These are phyloP conservation scores for Phytophthora sojae DNA, from an alignment of 352 stramenopile genomes.

Conservation along the genomic window DNA sequence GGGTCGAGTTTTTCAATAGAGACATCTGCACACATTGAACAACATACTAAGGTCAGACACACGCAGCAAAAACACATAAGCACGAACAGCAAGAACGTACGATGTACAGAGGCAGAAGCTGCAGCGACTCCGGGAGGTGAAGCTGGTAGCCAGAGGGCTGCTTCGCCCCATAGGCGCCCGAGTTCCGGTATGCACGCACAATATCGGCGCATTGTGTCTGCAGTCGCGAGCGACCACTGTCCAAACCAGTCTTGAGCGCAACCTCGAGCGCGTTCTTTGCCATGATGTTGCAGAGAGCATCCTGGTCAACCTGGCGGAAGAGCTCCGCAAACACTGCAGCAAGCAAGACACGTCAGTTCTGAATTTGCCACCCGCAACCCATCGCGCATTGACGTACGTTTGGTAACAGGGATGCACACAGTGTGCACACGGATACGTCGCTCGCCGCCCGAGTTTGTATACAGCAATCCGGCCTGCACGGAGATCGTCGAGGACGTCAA, in stretches of 20 bases:
- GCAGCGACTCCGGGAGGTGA: constrained; percentile 91
- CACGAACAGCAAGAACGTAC: constrained; percentile 50
- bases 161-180: constrained; percentile 74
- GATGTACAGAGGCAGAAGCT: constrained; percentile 96
- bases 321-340: constrained; percentile 88
- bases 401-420: constrained; percentile 94
- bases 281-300: constrained; percentile 95
- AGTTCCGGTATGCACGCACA: constrained; percentile 91
- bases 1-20: constrained; percentile 97
- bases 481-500: constrained; percentile 95
- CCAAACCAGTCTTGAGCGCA: constrained; percentile 94
- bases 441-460: constrained; percentile 97
- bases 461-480: constrained; percentile 97
- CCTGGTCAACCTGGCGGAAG: constrained; percentile 93
- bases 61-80: constrained; percentile 2
- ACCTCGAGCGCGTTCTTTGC: constrained; percentile 96
- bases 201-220: constrained; percentile 95
- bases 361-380: not conserved
- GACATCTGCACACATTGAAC: constrained; percentile 84
- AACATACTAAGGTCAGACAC: constrained; percentile 12
- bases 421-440: constrained; percentile 98
- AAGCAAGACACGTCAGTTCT: constrained; percentile 4
- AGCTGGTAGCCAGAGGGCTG: constrained; percentile 80
- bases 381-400: constrained; percentile 54
- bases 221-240: constrained; percentile 93